A percentile compares a stretch with the other conserved stretches of the same genome.
phyloP scores from a whole-genome alignment of 2,329 filamentous ascomycete species.

The Fusarium foetens region DNA sequence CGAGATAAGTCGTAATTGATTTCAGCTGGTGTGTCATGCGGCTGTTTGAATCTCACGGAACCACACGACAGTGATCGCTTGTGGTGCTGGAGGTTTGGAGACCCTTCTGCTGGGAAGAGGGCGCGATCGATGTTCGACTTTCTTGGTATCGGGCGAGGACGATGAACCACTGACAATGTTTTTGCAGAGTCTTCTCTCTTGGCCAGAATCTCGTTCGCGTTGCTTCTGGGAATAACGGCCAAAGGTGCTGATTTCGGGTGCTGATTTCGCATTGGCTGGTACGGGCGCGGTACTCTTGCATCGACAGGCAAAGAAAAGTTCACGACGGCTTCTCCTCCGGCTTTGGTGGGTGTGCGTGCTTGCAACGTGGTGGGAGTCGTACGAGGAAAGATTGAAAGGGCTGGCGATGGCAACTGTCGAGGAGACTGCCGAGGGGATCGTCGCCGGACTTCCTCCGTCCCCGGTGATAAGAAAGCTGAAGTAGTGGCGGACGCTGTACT shows the following conservation, averaged over 20 bases:
- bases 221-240: constrained; percentile 30
- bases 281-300: constrained; percentile 39
- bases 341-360: constrained; percentile 9
- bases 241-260: constrained; percentile 30
- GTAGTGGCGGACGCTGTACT: constrained; percentile 54
- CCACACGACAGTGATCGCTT: constrained; percentile 62
- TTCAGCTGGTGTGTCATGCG: constrained; percentile 61
- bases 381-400: constrained; percentile 22
- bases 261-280: constrained; percentile 37
- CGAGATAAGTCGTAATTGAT: constrained; percentile 54
- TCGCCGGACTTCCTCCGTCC: constrained; percentile 60
- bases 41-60: constrained; percentile 58
- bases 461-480: constrained; percentile 62
- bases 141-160: constrained; percentile 66
- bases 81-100: constrained; percentile 52
- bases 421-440: constrained; percentile 65
- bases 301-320: constrained; percentile 42
- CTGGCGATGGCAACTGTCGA: constrained; percentile 46
- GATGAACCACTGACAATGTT: constrained; percentile 56
- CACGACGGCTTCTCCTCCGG: constrained; percentile 19
- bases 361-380: not conserved
- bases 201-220: constrained; percentile 26
- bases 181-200: constrained; percentile 12
- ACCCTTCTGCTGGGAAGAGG: constrained; percentile 58
- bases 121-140: constrained; percentile 57